phyloP scores from a whole-genome alignment of 2,329 filamentous ascomycete species.

The Penicillium sp. region DNA sequence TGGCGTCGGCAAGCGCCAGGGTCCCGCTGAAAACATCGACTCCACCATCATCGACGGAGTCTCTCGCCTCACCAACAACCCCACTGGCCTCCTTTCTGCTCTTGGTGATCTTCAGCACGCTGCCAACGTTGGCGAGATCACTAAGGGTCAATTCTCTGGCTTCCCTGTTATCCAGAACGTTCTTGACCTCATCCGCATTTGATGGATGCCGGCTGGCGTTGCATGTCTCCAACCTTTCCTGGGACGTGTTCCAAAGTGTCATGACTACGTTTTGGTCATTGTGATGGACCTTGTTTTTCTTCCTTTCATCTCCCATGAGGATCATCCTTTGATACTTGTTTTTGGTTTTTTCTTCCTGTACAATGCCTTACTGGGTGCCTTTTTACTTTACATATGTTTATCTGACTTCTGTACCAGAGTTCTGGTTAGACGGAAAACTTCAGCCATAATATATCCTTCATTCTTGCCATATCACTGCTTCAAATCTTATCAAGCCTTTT shows the following conservation, averaged over 20 bases:
- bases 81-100: constrained; percentile 12
- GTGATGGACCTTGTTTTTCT: neutral
- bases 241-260: constrained; percentile 12
- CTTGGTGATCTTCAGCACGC: constrained; percentile 17
- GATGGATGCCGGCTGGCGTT: neutral
- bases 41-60: neutral
- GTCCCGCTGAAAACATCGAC: neutral
- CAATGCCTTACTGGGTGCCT: constrained; percentile 10
- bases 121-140: constrained; percentile 12
- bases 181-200: constrained; percentile 15
- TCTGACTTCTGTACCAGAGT: neutral
- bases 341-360: constrained; percentile 10
- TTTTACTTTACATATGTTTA: constrained; percentile 5
- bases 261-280: constrained; percentile 8
- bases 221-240: neutral
- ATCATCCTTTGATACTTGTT: neutral
- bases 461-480: neutral
- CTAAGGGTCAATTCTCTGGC: constrained; percentile 12
- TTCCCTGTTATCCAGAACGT: constrained; percentile 17
- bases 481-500: neutral
- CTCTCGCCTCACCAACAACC: neutral
- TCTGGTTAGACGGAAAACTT: neutral
- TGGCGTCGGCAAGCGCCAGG: neutral
- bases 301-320: neutral
- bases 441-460: neutral